These are phyloP conservation scores for Linderina pennispora DNA, from an alignment of 192 early-diverging fungal species.

Conservation along the genomic window DNA sequence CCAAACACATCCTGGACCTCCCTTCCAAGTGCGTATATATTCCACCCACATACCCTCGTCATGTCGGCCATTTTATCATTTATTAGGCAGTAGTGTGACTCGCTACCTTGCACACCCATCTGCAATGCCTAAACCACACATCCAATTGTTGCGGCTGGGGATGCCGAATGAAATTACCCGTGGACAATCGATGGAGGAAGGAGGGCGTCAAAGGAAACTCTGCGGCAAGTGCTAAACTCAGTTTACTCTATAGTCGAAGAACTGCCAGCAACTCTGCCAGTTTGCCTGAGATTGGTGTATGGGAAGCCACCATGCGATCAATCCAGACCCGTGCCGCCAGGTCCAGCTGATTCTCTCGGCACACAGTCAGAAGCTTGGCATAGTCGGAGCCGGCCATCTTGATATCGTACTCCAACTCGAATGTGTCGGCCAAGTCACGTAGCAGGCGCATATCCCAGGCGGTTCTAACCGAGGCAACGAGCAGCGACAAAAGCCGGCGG, in stretches of 20 bases:
- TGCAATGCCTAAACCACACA: too few species aligned
- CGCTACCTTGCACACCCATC: too few species aligned
- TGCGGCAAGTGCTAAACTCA: too few species aligned
- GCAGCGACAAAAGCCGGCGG: constrained; percentile 1
- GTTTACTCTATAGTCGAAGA: background rate
- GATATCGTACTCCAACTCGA: constrained; percentile 1
- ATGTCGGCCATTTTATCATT: too few species aligned
- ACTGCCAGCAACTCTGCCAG: background rate
- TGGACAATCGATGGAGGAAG: too few species aligned
- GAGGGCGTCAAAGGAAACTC: too few species aligned
- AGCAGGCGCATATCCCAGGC: background rate
- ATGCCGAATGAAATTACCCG: constrained; percentile 7
- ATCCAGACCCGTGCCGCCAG: background rate
- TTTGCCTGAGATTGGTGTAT: background rate
- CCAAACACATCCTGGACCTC: too few species aligned
- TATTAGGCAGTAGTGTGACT: too few species aligned
- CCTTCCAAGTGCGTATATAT: too few species aligned
- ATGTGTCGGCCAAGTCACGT: background rate
- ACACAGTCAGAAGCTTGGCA: background rate
- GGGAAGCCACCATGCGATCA: background rate
- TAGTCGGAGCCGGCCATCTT: background rate
- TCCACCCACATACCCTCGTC: too few species aligned
- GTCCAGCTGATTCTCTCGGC: background rate
- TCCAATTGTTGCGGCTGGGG: background rate
- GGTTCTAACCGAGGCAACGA: background rate